These are phyloP conservation scores for Umbelopsis sp. DNA, from an alignment of 192 early-diverging fungal species.

Conservation along the genomic window DNA sequence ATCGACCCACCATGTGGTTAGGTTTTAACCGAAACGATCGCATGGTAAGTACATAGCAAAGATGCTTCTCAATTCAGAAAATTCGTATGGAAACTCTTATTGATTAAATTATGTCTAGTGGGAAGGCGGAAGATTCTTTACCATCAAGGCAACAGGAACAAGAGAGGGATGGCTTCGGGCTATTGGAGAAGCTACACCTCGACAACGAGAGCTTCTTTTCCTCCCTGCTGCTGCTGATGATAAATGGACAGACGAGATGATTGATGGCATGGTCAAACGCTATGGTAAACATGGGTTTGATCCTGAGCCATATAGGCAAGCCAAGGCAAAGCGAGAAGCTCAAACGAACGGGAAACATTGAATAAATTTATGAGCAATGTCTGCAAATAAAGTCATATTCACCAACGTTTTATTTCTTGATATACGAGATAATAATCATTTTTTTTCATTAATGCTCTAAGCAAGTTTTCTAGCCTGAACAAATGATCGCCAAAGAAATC, in stretches of 20 bases:
- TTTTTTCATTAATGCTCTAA: too few species aligned
- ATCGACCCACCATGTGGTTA: slow-evolving; percentile 12
- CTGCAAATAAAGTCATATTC: too few species aligned
- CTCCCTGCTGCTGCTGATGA: slow-evolving; percentile 12
- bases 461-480: not conserved
- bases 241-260: slow-evolving; percentile 16
- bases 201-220: slow-evolving; percentile 16
- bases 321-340: not conserved
- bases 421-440: too few species aligned
- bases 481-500: not conserved
- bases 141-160: slow-evolving; percentile 7
- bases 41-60: not conserved
- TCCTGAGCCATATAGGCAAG: not conserved
- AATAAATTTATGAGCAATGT: not conserved
- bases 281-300: slow-evolving; percentile 4
- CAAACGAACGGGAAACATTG: not conserved
- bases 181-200: slow-evolving; percentile 12
- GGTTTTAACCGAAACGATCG: slow-evolving; percentile 7
- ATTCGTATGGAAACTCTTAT: not conserved
- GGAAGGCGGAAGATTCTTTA: slow-evolving; percentile 15
- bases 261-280: slow-evolving; percentile 9
- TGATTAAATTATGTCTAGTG: not conserved
- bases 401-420: too few species aligned
- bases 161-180: not conserved
- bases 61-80: not conserved